These are phyloP conservation scores for Penicillium antarcticum DNA, from an alignment of 495 filamentous ascomycete species.

Conservation along the genomic window DNA sequence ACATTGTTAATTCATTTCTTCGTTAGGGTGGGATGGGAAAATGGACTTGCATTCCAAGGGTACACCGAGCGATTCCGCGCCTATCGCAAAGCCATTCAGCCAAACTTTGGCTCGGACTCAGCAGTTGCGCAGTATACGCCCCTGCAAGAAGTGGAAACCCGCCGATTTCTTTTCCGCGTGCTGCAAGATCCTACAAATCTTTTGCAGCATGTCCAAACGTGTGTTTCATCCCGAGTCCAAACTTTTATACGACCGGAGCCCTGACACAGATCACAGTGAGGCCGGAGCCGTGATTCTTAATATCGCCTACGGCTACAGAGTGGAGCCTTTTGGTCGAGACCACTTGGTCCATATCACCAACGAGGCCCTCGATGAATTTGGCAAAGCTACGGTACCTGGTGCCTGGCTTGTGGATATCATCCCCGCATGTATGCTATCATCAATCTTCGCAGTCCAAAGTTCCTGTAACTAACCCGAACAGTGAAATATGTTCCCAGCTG, in stretches of 20 bases:
- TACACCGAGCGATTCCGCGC: constrained; percentile 37
- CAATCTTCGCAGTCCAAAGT: neutral
- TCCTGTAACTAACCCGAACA: constrained; percentile 2
- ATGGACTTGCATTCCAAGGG: constrained; percentile 28
- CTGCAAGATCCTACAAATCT: constrained; percentile 34
- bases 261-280: constrained; percentile 15
- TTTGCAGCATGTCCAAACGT: constrained; percentile 40
- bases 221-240: too few relatives aligned
- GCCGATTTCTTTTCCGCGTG: constrained; percentile 40
- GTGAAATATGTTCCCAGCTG: constrained; percentile 44
- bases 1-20: too few relatives aligned
- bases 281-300: constrained; percentile 46
- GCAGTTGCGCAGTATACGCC: constrained; percentile 30
- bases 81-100: constrained; percentile 39
- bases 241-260: too few relatives aligned
- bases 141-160: constrained; percentile 38
- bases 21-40: constrained; percentile 33
- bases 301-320: constrained; percentile 48
- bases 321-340: constrained; percentile 38
- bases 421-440: constrained; percentile 18
- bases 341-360: constrained; percentile 39
- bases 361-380: constrained; percentile 41
- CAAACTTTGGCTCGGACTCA: constrained; percentile 18
- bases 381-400: constrained; percentile 37
- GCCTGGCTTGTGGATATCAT: constrained; percentile 45